Base-by-base conservation (phyloP, 116 monocot genomes). In the Thalassia testudinum region DNA sequence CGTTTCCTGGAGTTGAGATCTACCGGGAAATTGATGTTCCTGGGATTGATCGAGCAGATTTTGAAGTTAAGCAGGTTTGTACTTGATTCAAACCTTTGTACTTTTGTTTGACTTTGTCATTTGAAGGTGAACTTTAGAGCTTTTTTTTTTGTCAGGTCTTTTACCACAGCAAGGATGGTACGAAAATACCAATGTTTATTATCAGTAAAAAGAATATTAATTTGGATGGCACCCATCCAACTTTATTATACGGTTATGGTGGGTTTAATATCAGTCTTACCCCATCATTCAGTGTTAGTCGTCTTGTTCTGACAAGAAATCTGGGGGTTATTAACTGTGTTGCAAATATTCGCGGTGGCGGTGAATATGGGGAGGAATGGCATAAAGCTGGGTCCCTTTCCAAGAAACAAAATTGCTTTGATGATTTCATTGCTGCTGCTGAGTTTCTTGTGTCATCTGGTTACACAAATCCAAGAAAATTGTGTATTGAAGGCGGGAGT, bases 281-380 rank as follows among this genome's bases (percentile, higher is more conserved):
- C 14, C 90, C 99, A 43, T 73, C 53, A n/a, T 99, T 99, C 34
- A 78, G 69, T 62, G 69, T 78, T 0, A 57, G 61, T 18, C 74
- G 86, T 15, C 62, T 76, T 53, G 80, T 90, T 44, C 70, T 99
- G 1, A 62, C 50, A 17, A 83, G 72, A 60, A 75, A 86, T 60
- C 55, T 99, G 27, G 91, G 80, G 22, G 73, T 67, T 53, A 69
- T 99, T 7, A 77, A 62, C 57, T 86, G 99, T 60, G 54, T 83
- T 38, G 86, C 86, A 60, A 99, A 99, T 66, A 90, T 99, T 52
- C 82, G 99, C 38, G 99, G 99, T 18, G 99, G 99, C 40, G 99
- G 99, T 12, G 99, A 99, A 63, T 90, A 90, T 71, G 99, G 99
- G 26, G 86, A 90, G 68, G 90, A 90, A 56, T 99, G 99, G 99